Evolutionary conservation across 805 yeast genomes (phyloP).

Genomic region (Saccharomycopsis schoenii): DNA sequence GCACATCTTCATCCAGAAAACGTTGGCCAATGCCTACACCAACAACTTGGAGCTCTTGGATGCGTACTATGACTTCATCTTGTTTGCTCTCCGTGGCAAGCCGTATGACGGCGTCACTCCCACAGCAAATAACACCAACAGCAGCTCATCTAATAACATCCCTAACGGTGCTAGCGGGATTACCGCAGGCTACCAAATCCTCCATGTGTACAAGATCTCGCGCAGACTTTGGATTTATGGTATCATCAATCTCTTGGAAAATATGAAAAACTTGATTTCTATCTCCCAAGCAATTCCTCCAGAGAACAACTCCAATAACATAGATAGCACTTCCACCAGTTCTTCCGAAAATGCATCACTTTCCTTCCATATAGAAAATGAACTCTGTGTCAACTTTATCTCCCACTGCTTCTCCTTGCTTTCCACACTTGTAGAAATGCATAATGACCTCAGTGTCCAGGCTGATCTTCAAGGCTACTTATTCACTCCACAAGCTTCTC

Average conservation of each 20-base stretch:
- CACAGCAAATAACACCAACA: conserved; percentile 17
- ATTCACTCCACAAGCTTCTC: background rate
- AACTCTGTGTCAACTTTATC: conserved; percentile 17
- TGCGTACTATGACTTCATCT: conserved; percentile 18
- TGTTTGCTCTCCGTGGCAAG: conserved; percentile 11
- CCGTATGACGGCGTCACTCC: background rate
- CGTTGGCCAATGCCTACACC: conserved; percentile 12
- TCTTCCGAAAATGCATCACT: background rate
- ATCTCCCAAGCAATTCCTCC: conserved; percentile 13
- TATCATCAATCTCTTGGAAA: conserved; percentile 50
- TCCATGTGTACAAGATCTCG: conserved; percentile 67
- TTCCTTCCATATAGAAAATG: conserved; percentile 25
- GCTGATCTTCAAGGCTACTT: conserved; percentile 30
- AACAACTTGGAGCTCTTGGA: conserved; percentile 17
- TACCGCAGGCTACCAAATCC: conserved; percentile 58
- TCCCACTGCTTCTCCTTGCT: conserved; percentile 15
- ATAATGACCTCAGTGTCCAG: conserved; percentile 44
- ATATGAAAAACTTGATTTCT: conserved; percentile 17
- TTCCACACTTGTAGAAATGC: conserved; percentile 39
- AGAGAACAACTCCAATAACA: conserved; percentile 16
- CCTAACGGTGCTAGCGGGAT: conserved; percentile 21
- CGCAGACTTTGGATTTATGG: conserved; percentile 83
- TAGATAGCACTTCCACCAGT: conserved; percentile 18
- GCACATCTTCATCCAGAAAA: conserved; percentile 15
- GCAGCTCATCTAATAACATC: conserved; percentile 21